These are phyloP conservation scores for Stemphylium vesicarium DNA, from an alignment of 2,329 filamentous ascomycete species.

Conservation along the genomic window DNA sequence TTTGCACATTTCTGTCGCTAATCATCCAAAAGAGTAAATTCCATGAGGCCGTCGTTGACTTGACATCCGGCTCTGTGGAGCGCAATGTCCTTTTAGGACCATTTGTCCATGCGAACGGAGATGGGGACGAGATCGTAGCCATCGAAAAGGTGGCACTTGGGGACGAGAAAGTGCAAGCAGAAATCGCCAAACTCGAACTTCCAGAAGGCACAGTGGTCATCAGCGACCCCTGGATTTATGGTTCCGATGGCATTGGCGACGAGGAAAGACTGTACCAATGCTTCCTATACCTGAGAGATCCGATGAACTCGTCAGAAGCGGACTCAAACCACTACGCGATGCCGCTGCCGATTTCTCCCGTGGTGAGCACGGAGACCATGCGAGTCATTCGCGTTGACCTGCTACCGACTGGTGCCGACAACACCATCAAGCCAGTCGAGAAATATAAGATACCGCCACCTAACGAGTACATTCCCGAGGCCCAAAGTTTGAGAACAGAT, in stretches of 20 bases:
- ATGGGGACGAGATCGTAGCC: constrained; percentile 65
- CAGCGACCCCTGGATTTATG: constrained; percentile 74
- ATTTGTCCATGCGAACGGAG: constrained; percentile 63
- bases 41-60: constrained; percentile 65
- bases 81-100: constrained; percentile 64
- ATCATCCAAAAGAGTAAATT: constrained; percentile 61
- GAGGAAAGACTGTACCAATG: constrained; percentile 64
- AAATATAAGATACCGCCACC: constrained; percentile 65
- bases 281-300: constrained; percentile 71
- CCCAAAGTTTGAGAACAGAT: constrained; percentile 65
- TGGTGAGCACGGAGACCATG: constrained; percentile 67
- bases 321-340: constrained; percentile 74
- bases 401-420: constrained; percentile 70
- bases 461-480: constrained; percentile 71
- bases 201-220: constrained; percentile 64
- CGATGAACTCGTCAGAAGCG: constrained; percentile 62
- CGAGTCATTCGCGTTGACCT: constrained; percentile 73
- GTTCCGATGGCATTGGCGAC: constrained; percentile 57
- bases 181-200: constrained; percentile 65
- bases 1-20: background rate
- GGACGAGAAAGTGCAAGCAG: constrained; percentile 63
- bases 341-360: constrained; percentile 70
- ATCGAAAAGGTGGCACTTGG: constrained; percentile 64
- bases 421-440: constrained; percentile 60
- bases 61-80: constrained; percentile 59